Percentiles rank a stretch among this genome's conserved stretches.
Conservation (phyloP, 108 stramenopile genomes). For the Stephanodiscus minutulus region DNA sequence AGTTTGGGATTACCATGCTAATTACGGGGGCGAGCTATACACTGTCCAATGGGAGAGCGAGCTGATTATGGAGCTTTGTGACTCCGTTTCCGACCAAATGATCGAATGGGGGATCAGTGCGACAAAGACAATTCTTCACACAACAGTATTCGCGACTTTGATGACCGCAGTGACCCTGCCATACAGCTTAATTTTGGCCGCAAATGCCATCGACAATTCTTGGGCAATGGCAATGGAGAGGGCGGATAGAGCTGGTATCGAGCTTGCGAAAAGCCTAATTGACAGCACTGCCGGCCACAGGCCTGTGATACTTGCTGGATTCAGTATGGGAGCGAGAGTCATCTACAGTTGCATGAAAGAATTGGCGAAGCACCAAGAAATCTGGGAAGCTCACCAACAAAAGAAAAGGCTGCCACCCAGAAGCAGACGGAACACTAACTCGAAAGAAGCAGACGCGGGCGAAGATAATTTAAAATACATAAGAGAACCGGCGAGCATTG, state of each 20-base stretch:
- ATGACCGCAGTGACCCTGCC: conserved; percentile 82
- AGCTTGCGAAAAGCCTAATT: conserved; percentile 87
- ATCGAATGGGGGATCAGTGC: conserved; percentile 72
- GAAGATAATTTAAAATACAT: conserved; percentile 57
- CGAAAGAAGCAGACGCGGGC: conserved; percentile 11
- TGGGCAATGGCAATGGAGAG: conserved; percentile 92
- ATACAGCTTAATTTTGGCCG: conserved; percentile 70
- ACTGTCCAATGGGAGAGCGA: conserved; percentile 83
- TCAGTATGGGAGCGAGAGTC: conserved; percentile 93
- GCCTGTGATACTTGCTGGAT: conserved; percentile 94
- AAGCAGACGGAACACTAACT: conserved; percentile 18
- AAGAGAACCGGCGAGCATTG: conserved; percentile 83
- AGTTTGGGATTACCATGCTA: conserved; percentile 78
- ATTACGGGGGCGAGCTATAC: conserved; percentile 83
- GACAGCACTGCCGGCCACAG: conserved; percentile 83
- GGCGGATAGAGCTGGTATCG: conserved; percentile 87
- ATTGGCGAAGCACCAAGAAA: conserved; percentile 80
- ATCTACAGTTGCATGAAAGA: conserved; percentile 94
- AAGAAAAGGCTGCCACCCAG: conserved; percentile 25
- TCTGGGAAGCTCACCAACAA: conserved; percentile 71
- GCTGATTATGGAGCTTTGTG: conserved; percentile 73
- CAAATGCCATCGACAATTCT: conserved; percentile 87
- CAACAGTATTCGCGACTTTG: conserved; percentile 77
- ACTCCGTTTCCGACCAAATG: conserved; percentile 76
- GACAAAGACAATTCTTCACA: conserved; percentile 75